phyloP scores from a whole-genome alignment of 371 early-diverging fungal species.

The Dinochytrium kinnereticum region DNA sequence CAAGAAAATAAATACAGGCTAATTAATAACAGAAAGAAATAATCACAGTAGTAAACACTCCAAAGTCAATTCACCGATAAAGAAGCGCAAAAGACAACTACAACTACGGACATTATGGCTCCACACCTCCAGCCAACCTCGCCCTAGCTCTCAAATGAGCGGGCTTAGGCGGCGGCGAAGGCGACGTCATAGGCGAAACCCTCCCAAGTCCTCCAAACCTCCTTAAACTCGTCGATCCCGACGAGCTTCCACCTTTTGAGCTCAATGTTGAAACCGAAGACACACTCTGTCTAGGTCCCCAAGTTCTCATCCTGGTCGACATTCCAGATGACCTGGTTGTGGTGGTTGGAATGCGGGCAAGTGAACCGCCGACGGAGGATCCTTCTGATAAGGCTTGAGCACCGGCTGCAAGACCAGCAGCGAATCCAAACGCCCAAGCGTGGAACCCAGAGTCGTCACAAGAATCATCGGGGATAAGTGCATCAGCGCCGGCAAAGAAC shows the following conservation, averaged over 20 bases:
- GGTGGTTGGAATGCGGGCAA: no score
- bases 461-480: not conserved
- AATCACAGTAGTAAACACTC: not conserved
- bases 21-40: not conserved
- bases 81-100: not conserved
- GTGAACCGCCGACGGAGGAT: not conserved
- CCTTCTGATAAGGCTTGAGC: not conserved
- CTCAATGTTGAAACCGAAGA: not conserved
- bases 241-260: not conserved
- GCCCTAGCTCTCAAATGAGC: slow-evolving; percentile 13
- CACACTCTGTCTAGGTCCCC: not conserved
- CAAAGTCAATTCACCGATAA: not conserved
- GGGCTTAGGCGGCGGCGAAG: slow-evolving; percentile 20
- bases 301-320: no score
- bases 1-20: not conserved
- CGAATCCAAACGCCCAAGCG: slow-evolving; percentile 18
- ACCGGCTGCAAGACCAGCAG: slow-evolving; percentile 14
- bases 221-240: slow-evolving; percentile 2
- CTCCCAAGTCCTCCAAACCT: not conserved
- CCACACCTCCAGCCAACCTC: not conserved
- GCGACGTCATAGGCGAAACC: slow-evolving; percentile 8
- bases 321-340: no score
- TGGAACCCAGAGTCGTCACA: slow-evolving; percentile 17
- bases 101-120: not conserved
- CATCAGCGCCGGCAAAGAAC: slow-evolving; percentile 9